Base-by-base conservation (phyloP, 148 eudicot species). In the Euryodendron excelsum region DNA sequence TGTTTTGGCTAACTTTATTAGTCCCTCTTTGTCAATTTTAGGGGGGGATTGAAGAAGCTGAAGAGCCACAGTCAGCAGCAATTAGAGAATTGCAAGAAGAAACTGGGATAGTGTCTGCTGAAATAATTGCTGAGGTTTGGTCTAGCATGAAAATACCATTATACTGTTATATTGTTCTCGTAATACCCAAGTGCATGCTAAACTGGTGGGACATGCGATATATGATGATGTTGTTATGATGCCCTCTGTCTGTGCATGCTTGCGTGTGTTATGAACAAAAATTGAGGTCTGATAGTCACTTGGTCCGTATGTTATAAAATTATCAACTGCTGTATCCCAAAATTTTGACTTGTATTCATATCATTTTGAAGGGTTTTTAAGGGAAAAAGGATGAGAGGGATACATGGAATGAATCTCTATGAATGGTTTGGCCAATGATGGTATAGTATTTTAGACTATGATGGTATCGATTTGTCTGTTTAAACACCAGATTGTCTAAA, bases 31-130 rank as follows among this genome's bases (percentile, higher is more conserved):
- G 31, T 77, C 53, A 61, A 61, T 72, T 23, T 75, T 66, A 92
- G 97, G 98, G 98, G 12, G 97, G 94, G 4, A 94, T 93, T 80
- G 98, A 94, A 89, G 98, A 94, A 20, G 91, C 87, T 4, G 98
- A 94, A 87, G 91, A 89, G 53, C 98, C 97, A 15, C 82, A 67
- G 68, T 78, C 91, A 75, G 96, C 98, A 53, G 98, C 98, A 74
- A 79, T 93, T 47, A 86, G 98, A 81, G 96, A 93, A 82, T 71
- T 94, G 82, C 88, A 83, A 78, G 98, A 94, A 86, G 98, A 94
- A 90, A 94, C 97, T 69, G 97, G 98, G 73, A 78, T 94, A 21
- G 87, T 81, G 10, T 93, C 97, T 74, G 94, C 90, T 82, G 94
- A 94, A 73, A 85, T 94, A 74, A 79, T 94, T 73, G 87, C 91